These are phyloP conservation scores for Durusdinium trenchii DNA, from an alignment of 73 alveolate genomes.

Conservation along the genomic window DNA sequence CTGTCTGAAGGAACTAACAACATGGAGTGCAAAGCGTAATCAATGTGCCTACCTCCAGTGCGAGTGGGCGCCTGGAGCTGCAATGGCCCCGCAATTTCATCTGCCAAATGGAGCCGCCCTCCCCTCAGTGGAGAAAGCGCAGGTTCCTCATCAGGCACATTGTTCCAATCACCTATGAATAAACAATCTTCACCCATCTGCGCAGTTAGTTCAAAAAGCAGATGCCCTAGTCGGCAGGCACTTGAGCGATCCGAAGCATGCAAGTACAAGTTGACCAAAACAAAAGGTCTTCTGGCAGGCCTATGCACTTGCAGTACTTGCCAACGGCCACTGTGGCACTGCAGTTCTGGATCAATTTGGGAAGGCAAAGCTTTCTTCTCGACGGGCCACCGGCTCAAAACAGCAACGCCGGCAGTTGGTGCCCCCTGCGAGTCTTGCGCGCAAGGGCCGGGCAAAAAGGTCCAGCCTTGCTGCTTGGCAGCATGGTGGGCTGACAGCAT, in stretches of 20 bases:
- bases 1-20: not conserved
- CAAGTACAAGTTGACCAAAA: not conserved
- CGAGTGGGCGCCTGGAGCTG: not conserved
- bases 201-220: not conserved
- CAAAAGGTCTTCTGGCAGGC: not conserved
- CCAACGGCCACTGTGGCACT: not conserved
- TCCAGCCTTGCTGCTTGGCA: not conserved
- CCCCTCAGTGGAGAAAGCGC: not conserved
- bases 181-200: not conserved
- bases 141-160: slow-evolving; percentile 3
- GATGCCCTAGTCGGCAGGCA: not conserved
- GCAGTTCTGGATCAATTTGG: not conserved
- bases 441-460: not conserved
- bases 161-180: slow-evolving; percentile 54
- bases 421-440: slow-evolving; percentile 5
- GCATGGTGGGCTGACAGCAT: slow-evolving; percentile 17
- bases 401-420: slow-evolving; percentile 8
- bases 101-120: slow-evolving; percentile 37
- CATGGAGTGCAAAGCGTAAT: slow-evolving; percentile 1
- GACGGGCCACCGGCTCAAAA: not conserved
- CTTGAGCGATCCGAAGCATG: slow-evolving; percentile 36
- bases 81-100: not conserved
- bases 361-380: not conserved
- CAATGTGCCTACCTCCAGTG: slow-evolving; percentile 1
- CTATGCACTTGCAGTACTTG: not conserved